Conservation (phyloP, 2,329 filamentous ascomycete species). For the Colletotrichum trifolii region DNA sequence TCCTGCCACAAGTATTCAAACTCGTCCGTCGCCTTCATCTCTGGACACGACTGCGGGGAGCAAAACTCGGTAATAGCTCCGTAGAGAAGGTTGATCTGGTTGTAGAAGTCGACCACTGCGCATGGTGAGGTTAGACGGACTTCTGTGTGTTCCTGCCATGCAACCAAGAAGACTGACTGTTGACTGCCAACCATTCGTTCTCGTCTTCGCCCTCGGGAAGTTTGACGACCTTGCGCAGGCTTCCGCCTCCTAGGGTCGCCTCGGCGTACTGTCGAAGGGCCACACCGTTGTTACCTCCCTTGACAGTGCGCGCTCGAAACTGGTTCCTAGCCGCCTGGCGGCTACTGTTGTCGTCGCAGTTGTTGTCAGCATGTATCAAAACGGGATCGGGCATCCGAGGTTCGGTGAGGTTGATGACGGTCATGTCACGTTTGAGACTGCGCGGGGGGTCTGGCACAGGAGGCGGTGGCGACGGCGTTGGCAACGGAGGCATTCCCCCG, state of each 20-base stretch:
- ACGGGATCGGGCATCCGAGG: conserved; percentile 23
- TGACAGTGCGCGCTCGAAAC: conserved; percentile 88
- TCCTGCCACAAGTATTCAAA: conserved; percentile 99
- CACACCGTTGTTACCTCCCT: conserved; percentile 84
- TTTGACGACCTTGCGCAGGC: conserved; percentile 94
- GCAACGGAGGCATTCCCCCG: conserved; percentile 23
- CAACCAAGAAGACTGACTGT: conserved; percentile 70
- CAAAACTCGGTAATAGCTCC: conserved; percentile 99
- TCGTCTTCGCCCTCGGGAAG: conserved; percentile 96
- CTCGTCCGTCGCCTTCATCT: conserved; percentile 99
- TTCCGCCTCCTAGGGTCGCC: conserved; percentile 93
- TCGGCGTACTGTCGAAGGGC: conserved; percentile 98
- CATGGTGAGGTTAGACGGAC: conserved; percentile 41
- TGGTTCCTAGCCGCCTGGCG: conserved; percentile 83
- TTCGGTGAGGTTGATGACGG: conserved; percentile 35
- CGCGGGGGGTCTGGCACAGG: conserved; percentile 35
- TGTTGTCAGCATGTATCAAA: conserved; percentile 45
- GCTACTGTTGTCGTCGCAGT: conserved; percentile 67
- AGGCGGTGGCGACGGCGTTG: conserved; percentile 20
- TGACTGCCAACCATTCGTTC: conserved; percentile 98
- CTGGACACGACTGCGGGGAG: conserved; percentile 94
- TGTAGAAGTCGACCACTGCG: conserved; percentile 98
- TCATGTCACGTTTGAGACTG: conserved; percentile 37
- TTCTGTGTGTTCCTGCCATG: neutral
- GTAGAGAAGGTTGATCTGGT: conserved; percentile 99